phyloP scores from a whole-genome alignment of 148 eudicot genomes.

The Arbutus unedo region DNA sequence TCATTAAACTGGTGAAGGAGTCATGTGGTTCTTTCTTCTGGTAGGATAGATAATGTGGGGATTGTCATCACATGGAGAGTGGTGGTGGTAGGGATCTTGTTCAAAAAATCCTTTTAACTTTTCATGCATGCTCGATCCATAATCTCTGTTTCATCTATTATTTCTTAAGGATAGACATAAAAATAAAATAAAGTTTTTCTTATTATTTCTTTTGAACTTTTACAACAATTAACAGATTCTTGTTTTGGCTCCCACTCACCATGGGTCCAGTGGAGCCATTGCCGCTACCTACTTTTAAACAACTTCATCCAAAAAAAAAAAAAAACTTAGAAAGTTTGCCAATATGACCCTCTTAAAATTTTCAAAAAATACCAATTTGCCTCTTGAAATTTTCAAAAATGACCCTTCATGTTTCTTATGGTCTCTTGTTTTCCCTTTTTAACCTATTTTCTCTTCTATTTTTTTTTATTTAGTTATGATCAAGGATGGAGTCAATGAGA shows the following conservation, averaged over 20 bases:
- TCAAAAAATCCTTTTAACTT: constrained; percentile 19
- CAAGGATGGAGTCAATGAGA: too few species aligned
- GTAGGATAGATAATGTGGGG: constrained; percentile 20
- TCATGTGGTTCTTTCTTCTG: constrained; percentile 27
- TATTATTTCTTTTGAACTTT: background rate
- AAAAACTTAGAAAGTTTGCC: background rate
- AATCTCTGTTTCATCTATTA: constrained; percentile 22
- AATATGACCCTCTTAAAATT: background rate
- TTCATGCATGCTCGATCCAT: constrained; percentile 36
- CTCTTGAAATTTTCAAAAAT: background rate
- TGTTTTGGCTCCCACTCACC: background rate
- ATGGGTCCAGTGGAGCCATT: background rate
- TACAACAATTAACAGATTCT: background rate
- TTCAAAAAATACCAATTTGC: background rate
- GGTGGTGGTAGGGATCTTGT: constrained; percentile 30
- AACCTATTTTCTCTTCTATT: too few species aligned
- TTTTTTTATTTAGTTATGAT: too few species aligned
- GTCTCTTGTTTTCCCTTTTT: too few species aligned
- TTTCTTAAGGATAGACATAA: constrained; percentile 10
- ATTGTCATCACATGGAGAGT: constrained; percentile 44
- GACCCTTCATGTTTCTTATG: too few species aligned
- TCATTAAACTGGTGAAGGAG: constrained; percentile 17
- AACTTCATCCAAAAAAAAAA: background rate
- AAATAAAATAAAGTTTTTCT: constrained; percentile 8
- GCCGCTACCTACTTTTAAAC: background rate